phyloP scores from a whole-genome alignment of 495 filamentous ascomycete genomes.

The Gamarada debralockiae region DNA sequence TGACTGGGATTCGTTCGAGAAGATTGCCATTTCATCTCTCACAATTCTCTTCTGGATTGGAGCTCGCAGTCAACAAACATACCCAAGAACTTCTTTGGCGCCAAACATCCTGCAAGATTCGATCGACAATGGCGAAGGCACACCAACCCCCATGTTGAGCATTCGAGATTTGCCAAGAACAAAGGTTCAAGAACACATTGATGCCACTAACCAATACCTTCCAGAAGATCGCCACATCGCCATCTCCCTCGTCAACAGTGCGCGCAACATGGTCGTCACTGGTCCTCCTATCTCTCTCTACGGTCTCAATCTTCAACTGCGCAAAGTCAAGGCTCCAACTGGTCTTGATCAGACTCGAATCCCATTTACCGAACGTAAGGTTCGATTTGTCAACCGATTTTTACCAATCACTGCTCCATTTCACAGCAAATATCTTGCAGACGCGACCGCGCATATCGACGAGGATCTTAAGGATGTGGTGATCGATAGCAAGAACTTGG shows the following conservation, averaged over 20 bases:
- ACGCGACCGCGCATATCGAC: slow-evolving; percentile 72
- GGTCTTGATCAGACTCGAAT: slow-evolving; percentile 94
- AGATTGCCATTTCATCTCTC: slow-evolving; percentile 70
- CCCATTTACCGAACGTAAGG: slow-evolving; percentile 90
- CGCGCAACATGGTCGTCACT: slow-evolving; percentile 93
- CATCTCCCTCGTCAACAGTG: slow-evolving; percentile 94
- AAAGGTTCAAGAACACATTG: slow-evolving; percentile 89
- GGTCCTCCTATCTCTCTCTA: slow-evolving; percentile 94
- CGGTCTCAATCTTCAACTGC: slow-evolving; percentile 86
- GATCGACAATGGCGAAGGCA: slow-evolving; percentile 87
- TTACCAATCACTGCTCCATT: slow-evolving; percentile 96
- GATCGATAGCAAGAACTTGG: slow-evolving; percentile 63
- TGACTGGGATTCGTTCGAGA: slow-evolving; percentile 85
- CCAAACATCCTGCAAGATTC: slow-evolving; percentile 92
- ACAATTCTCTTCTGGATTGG: slow-evolving; percentile 99
- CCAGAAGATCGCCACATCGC: slow-evolving; percentile 88
- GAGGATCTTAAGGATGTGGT: slow-evolving; percentile 81
- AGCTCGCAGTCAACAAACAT: slow-evolving; percentile 95
- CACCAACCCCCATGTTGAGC: slow-evolving; percentile 94
- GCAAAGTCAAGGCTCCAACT: slow-evolving; percentile 95
- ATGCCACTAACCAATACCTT: slow-evolving; percentile 93
- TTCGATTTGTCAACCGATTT: slow-evolving; percentile 96
- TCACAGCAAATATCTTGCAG: slow-evolving; percentile 87
- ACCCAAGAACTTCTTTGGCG: slow-evolving; percentile 89
- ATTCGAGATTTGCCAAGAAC: slow-evolving; percentile 84